Conservation (phyloP, 345 rosid species). For the Turritis glabra region DNA sequence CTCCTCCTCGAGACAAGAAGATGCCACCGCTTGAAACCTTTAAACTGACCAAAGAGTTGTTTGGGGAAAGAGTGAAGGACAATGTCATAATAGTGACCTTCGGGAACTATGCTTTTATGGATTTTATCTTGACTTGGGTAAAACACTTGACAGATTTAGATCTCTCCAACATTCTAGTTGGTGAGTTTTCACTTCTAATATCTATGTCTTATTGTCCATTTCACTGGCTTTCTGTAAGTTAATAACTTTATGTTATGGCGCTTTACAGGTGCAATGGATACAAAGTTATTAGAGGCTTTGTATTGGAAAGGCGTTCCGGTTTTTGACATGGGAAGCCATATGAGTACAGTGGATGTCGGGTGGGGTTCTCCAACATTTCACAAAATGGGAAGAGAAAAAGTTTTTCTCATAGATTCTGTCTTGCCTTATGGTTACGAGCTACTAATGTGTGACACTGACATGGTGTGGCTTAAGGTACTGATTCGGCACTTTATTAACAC, state of each 20-base stretch:
- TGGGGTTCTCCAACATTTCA: constrained; percentile 99
- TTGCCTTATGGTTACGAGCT: constrained; percentile 87
- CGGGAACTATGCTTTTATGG: constrained; percentile 96
- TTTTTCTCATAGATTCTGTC: constrained; percentile 76
- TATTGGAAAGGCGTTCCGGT: constrained; percentile 98
- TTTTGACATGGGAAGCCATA: constrained; percentile 97
- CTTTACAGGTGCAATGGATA: constrained; percentile 89
- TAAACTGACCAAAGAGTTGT: constrained; percentile 66
- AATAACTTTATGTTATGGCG: constrained; percentile 11
- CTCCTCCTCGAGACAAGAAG: constrained; percentile 59
- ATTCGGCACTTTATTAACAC: background rate
- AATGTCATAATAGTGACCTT: constrained; percentile 83
- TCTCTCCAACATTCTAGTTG: constrained; percentile 81
- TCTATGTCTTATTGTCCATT: background rate
- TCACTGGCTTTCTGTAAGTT: constrained; percentile 1
- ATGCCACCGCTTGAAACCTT: constrained; percentile 83
- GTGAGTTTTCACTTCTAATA: constrained; percentile 45
- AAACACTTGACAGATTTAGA: constrained; percentile 86
- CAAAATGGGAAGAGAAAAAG: constrained; percentile 99
- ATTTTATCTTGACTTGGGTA: constrained; percentile 96
- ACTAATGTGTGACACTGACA: constrained; percentile 97
- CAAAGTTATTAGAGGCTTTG: constrained; percentile 83
- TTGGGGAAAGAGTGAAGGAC: constrained; percentile 66
- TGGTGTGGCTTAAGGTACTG: constrained; percentile 96
- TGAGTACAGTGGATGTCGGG: constrained; percentile 93